Percentiles rank a stretch among this genome's conserved stretches.
Evolutionary conservation across 2,329 filamentous ascomycete species (phyloP).

Genomic region (Epichloe sylvatica): DNA sequence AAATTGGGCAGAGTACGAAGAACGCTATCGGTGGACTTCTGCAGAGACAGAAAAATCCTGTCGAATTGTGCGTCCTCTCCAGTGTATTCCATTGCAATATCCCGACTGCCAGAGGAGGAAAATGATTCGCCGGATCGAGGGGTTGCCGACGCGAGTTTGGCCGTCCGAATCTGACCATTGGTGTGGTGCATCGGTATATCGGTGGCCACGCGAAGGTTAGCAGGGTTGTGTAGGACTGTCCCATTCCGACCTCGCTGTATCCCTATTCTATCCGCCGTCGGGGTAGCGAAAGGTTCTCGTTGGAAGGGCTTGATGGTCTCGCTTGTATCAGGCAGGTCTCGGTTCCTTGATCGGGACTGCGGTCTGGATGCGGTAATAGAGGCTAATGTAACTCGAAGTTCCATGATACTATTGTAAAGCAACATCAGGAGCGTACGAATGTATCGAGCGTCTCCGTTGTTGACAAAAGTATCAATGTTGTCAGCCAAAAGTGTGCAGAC

Average conservation of each 20-base stretch:
- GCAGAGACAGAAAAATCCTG: conserved; percentile 63
- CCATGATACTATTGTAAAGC: conserved; percentile 54
- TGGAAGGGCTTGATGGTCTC: conserved; percentile 37
- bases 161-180: conserved; percentile 35
- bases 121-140: conserved; percentile 77
- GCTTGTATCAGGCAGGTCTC: conserved; percentile 15
- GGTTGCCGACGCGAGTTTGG: conserved; percentile 46
- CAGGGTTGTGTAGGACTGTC: conserved; percentile 32
- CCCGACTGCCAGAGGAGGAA: conserved; percentile 34
- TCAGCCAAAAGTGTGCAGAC: conserved; percentile 46
- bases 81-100: conserved; percentile 45
- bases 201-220: conserved; percentile 41
- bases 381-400: conserved; percentile 43
- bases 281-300: conserved; percentile 39
- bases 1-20: conserved; percentile 57
- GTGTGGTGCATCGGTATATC: conserved; percentile 34
- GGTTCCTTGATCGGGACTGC: conserved; percentile 8
- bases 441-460: conserved; percentile 52
- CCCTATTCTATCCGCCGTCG: conserved; percentile 34
- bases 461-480: conserved; percentile 50
- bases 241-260: conserved; percentile 21
- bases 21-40: conserved; percentile 59
- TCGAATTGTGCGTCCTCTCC: conserved; percentile 76
- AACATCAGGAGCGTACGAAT: conserved; percentile 50
- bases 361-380: conserved; percentile 17